phyloP scores from a whole-genome alignment of 2,329 filamentous ascomycete genomes.

The Diaporthe capsici region DNA sequence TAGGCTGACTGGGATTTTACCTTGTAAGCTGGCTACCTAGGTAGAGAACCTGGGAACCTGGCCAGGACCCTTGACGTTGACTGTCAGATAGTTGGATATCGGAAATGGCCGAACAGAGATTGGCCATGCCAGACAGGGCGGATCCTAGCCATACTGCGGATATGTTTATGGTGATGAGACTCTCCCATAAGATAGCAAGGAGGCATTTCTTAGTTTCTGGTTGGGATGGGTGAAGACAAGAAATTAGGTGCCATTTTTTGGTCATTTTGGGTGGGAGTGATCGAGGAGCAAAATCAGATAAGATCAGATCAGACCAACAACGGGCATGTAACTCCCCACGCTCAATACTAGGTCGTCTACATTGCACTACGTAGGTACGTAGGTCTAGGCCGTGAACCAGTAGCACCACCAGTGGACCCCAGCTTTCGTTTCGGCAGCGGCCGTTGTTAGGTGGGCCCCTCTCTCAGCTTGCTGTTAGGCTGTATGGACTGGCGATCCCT shows the following conservation, averaged over 20 bases:
- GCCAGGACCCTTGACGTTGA: background rate
- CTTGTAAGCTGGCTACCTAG: background rate
- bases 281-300: background rate
- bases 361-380: background rate
- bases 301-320: background rate
- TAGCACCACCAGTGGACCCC: background rate
- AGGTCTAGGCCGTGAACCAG: background rate
- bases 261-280: no score
- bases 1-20: background rate
- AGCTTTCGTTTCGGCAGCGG: constrained; percentile 22
- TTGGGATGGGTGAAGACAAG: background rate
- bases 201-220: background rate
- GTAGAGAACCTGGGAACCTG: background rate
- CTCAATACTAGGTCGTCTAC: background rate
- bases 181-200: background rate
- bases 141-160: background rate
- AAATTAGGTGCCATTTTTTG: background rate
- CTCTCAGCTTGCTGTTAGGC: background rate
- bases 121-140: background rate
- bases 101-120: background rate
- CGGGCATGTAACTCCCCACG: background rate
- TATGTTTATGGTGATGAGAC: background rate
- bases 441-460: constrained; percentile 22
- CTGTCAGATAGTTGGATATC: background rate
- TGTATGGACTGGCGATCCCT: background rate